phyloP scores from a whole-genome alignment of 768 basidiomycete species.

The Tricholoma matsutake region DNA sequence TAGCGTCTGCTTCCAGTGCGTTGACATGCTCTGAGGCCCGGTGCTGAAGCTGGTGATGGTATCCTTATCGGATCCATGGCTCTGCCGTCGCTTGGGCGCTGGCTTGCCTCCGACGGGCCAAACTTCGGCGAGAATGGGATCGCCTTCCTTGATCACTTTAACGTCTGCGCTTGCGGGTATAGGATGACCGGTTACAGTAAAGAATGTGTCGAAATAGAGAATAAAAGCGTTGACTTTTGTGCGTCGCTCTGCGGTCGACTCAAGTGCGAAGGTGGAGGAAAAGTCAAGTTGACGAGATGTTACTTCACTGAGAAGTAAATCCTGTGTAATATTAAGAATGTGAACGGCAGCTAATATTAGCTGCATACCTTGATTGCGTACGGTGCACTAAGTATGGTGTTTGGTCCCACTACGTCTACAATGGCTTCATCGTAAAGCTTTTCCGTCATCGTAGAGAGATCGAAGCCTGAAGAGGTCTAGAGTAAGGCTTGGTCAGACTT shows the following conservation, averaged over 20 bases:
- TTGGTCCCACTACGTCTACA: slow-evolving; percentile 71
- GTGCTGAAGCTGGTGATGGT: slow-evolving; percentile 82
- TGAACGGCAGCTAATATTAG: neutral
- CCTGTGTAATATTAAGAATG: slow-evolving; percentile 40
- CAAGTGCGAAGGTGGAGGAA: slow-evolving; percentile 70
- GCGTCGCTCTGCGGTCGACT: slow-evolving; percentile 55
- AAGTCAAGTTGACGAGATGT: slow-evolving; percentile 78
- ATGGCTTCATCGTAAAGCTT: slow-evolving; percentile 79
- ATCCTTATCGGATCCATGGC: slow-evolving; percentile 46
- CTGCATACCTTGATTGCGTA: slow-evolving; percentile 59
- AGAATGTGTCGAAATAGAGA: slow-evolving; percentile 95
- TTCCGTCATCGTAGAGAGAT: slow-evolving; percentile 78
- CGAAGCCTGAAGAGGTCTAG: slow-evolving; percentile 60
- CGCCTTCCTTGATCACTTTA: slow-evolving; percentile 53
- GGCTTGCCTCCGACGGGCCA: slow-evolving; percentile 76
- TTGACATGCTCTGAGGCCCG: slow-evolving; percentile 80
- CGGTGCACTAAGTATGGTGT: slow-evolving; percentile 62
- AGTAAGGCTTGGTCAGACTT: neutral
- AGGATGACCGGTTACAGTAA: slow-evolving; percentile 56
- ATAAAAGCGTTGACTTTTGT: slow-evolving; percentile 76
- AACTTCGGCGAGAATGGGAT: slow-evolving; percentile 68
- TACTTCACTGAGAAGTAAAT: slow-evolving; percentile 67
- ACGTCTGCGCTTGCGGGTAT: slow-evolving; percentile 51
- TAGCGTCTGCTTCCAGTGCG: slow-evolving; percentile 96
- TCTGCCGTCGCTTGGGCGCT: slow-evolving; percentile 56